Base-by-base conservation (phyloP, 305 asterid species). In the Fraxinus albicans region DNA sequence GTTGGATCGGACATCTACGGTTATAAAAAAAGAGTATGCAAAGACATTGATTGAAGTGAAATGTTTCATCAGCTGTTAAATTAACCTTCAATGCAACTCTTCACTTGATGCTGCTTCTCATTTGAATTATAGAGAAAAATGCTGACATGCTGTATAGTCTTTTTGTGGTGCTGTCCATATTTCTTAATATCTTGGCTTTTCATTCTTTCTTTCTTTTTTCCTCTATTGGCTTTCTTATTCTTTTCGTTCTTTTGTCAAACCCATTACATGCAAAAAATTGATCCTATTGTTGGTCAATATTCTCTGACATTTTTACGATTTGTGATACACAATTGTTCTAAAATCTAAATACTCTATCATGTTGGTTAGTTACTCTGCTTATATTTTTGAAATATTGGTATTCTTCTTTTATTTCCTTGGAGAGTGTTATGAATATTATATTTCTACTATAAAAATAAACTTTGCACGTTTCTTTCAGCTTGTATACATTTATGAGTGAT, bases 201-300 rank as follows among this genome's bases (percentile, higher is more conserved):
- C 29, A 23, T 25, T 6, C n/a, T 67, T 58, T 58, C 47, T 33
- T 83, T 58, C 10, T 55, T 60, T 60, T 55, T 47, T 73, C 72
- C 75, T 21, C 50, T 42, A 19, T 15, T 73, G 35, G 40, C 21
- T 29, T 67, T 27, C 74, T 80, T 42, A 3, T 33, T 60, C 13
- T 12, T 27, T 76, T 38, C 27, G 40, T 75, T 29, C 75, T 69
- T 69, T 65, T 74, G 13, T 38, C 42, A 21, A n/a, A 35, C 67
- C 65, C 76, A 70, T 78, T 5, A 63, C 35, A 79, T 79, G 73
- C 79, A 79, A 87, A 25, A 17, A 29, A 77, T 76, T 81, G 38
- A 60, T 13, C 69, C 27, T 75, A 58, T 31, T 67, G 72, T 58
- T 15, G 21, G 67, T 86, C 25, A 38, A 75, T 44, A 10, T 70